Percentiles rank a stretch among this genome's conserved stretches.
Evolutionary conservation across 1,139 yeast species (phyloP).

Genomic region (Candida labiduridarum): DNA sequence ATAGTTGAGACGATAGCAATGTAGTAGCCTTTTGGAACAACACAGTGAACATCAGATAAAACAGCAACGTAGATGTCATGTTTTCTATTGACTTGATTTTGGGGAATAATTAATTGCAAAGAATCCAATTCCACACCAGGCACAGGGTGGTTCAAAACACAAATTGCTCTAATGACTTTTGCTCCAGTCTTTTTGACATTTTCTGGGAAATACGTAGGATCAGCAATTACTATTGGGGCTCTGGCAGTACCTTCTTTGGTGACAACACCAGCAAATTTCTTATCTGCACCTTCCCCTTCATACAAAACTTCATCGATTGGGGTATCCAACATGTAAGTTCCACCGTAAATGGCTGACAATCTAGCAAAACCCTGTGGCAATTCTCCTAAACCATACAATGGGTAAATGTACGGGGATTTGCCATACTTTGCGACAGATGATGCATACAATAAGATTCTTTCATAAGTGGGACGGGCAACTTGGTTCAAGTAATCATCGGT

Average conservation of each 20-base stretch:
- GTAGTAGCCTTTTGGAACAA: slow-evolving; percentile 86
- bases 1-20: slow-evolving; percentile 94
- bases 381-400: slow-evolving; percentile 95
- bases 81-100: slow-evolving; percentile 90
- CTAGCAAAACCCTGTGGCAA: slow-evolving; percentile 98
- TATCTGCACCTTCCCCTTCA: slow-evolving; percentile 46
- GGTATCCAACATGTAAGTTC: slow-evolving; percentile 97
- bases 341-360: slow-evolving; percentile 95
- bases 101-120: slow-evolving; percentile 92
- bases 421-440: slow-evolving; percentile 95
- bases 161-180: slow-evolving; percentile 91
- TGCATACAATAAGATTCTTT: slow-evolving; percentile 81
- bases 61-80: slow-evolving; percentile 94
- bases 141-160: slow-evolving; percentile 87
- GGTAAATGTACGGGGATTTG: slow-evolving; percentile 94
- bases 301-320: slow-evolving; percentile 89
- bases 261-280: slow-evolving; percentile 78
- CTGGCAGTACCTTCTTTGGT: slow-evolving; percentile 91
- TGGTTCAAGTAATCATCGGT: slow-evolving; percentile 86
- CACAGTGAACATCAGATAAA: slow-evolving; percentile 87
- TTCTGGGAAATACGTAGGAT: slow-evolving; percentile 96
- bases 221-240: slow-evolving; percentile 95
- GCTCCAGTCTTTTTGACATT: slow-evolving; percentile 84
- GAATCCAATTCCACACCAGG: slow-evolving; percentile 89
- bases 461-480: slow-evolving; percentile 92